Conservation (phyloP, 139 green algal species). For the Desmodesmus armatus region DNA sequence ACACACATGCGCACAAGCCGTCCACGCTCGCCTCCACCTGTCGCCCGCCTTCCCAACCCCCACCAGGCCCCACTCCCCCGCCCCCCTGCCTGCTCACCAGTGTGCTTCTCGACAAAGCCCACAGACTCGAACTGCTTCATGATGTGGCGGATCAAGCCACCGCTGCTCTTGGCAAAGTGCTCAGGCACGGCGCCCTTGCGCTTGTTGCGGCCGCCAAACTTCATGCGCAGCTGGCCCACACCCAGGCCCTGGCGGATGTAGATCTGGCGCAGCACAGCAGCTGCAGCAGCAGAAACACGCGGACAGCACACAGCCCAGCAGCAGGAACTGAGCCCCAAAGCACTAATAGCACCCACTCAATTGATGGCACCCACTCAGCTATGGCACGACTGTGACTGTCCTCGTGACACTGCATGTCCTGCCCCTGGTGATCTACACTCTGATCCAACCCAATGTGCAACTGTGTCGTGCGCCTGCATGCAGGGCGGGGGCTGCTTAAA, state of each 20-base stretch:
- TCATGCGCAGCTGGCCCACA: constrained; percentile 90
- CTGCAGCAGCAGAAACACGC: constrained; percentile 54
- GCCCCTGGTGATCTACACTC: no score
- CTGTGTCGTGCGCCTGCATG: no score
- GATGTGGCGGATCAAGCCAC: constrained; percentile 87
- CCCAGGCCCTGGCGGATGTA: constrained; percentile 94
- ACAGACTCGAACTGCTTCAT: constrained; percentile 90
- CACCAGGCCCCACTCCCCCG: no score
- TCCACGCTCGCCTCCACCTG: neutral
- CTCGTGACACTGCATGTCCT: no score
- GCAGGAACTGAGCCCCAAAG: no score
- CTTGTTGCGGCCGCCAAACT: constrained; percentile 89
- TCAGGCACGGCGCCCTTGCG: constrained; percentile 71
- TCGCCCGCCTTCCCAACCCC: neutral
- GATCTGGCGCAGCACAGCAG: constrained; percentile 93
- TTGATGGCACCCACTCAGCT: no score
- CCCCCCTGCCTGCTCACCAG: constrained; percentile 36
- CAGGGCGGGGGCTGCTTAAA: no score
- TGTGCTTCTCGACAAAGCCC: constrained; percentile 76
- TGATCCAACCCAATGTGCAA: no score
- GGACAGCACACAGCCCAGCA: neutral
- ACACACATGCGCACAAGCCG: neutral
- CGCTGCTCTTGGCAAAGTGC: constrained; percentile 75
- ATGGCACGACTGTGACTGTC: no score
- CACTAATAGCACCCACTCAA: no score